phyloP scores from a whole-genome alignment of 768 basidiomycete genomes.

The Collybia nuda region DNA sequence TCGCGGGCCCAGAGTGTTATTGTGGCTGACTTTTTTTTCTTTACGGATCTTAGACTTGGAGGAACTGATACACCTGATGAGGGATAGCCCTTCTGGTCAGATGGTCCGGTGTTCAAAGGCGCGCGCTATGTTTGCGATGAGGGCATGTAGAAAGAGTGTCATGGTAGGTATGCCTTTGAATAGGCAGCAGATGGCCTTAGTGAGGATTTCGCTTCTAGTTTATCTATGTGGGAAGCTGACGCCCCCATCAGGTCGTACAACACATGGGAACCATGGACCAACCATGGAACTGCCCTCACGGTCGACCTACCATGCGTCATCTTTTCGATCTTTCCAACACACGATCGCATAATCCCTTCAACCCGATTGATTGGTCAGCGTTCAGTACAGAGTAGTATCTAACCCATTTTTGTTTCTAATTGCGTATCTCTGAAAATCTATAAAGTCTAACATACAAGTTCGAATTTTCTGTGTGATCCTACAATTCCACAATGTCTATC shows the following conservation, averaged over 20 bases:
- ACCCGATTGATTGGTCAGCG: conserved; percentile 34
- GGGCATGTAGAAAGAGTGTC: conserved; percentile 93
- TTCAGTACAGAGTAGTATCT: not conserved
- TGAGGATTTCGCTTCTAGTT: conserved; percentile 30
- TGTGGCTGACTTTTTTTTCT: conserved; percentile 4
- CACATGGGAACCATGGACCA: conserved; percentile 87
- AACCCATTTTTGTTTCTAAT: too few relatives aligned
- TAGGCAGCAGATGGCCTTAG: conserved; percentile 71
- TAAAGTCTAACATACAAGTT: too few relatives aligned
- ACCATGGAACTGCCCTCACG: conserved; percentile 90
- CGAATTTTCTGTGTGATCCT: too few relatives aligned
- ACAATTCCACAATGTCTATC: not conserved
- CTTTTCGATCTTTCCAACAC: conserved; percentile 48
- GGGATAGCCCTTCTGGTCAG: conserved; percentile 71
- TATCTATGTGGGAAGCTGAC: conserved; percentile 1
- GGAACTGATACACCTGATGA: conserved; percentile 86
- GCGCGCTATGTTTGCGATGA: conserved; percentile 93
- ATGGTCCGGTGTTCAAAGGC: conserved; percentile 94
- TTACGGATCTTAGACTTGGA: conserved; percentile 74
- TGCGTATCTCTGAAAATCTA: too few relatives aligned
- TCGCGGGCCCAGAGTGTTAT: too few relatives aligned
- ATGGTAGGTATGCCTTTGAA: conserved; percentile 92
- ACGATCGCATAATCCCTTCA: conserved; percentile 6
- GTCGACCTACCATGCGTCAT: conserved; percentile 82
- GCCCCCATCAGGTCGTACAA: conserved; percentile 56